Evolutionary conservation across 2,329 filamentous ascomycete species (phyloP).

Genomic region (Verticillium klebahnii): DNA sequence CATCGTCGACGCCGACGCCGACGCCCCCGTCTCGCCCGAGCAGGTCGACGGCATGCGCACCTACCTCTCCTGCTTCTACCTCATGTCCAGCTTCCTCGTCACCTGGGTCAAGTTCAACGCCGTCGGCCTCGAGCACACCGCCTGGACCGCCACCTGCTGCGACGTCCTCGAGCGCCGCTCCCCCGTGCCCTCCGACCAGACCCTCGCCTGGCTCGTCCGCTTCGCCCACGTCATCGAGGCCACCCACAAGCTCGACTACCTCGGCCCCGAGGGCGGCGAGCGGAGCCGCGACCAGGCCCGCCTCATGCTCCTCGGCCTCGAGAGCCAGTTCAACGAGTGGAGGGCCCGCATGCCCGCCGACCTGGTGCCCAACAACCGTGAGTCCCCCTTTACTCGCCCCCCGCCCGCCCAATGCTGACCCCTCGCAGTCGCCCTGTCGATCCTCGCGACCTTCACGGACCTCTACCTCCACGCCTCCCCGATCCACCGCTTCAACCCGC

Average conservation of each 20-base stretch:
- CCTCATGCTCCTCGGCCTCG: constrained; percentile 42
- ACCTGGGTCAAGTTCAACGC: constrained; percentile 30
- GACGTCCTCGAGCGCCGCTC: constrained; percentile 34
- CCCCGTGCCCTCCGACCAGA: constrained; percentile 31
- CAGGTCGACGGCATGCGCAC: constrained; percentile 39
- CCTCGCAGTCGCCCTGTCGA: constrained; percentile 2
- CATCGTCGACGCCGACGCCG: constrained; percentile 6
- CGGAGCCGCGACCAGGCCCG: constrained; percentile 25
- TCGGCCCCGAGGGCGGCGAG: constrained; percentile 17
- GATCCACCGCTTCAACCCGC: constrained; percentile 21
- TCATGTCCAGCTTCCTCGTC: constrained; percentile 34
- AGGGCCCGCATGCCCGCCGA: constrained; percentile 28
- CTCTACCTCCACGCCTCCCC: constrained; percentile 34
- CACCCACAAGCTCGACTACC: constrained; percentile 25
- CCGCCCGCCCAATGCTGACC: neutral
- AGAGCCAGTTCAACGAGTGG: constrained; percentile 40
- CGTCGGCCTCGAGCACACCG: constrained; percentile 27
- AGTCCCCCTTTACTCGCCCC: constrained; percentile 4
- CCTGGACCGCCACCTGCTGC: constrained; percentile 41
- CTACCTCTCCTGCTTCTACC: constrained; percentile 40
- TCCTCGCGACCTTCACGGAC: constrained; percentile 22
- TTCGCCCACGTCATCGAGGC: constrained; percentile 35
- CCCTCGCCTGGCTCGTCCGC: constrained; percentile 38
- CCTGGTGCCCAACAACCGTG: constrained; percentile 22
- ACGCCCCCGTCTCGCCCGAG: constrained; percentile 15